Evolutionary conservation across 176 grass and related monocot species (phyloP).

Genomic region (Oryza coarctata): DNA sequence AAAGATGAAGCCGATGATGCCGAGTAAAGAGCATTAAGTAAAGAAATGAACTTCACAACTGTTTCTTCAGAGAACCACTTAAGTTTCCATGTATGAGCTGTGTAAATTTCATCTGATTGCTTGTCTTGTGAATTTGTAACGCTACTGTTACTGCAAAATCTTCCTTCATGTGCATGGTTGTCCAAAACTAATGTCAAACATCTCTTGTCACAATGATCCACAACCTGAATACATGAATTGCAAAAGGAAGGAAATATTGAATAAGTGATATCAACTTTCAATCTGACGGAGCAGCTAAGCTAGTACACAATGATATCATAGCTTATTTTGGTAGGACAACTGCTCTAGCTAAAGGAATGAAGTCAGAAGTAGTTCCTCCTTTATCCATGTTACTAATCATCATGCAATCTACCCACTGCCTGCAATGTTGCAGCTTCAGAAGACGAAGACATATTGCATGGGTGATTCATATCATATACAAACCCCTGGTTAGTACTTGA

Average conservation of each 20-base stretch:
- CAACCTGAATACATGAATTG: constrained; percentile 53
- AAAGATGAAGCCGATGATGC: constrained; percentile 48
- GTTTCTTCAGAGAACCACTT: constrained; percentile 77
- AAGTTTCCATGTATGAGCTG: constrained; percentile 64
- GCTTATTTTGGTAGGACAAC: not conserved
- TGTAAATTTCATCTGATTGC: constrained; percentile 38
- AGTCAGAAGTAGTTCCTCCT: not conserved
- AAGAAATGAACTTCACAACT: constrained; percentile 73
- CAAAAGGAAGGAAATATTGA: constrained; percentile 8
- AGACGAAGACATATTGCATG: not conserved
- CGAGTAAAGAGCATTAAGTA: constrained; percentile 68
- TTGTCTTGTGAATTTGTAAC: constrained; percentile 23
- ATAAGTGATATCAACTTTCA: not conserved
- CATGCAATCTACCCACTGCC: no score
- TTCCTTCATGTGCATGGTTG: constrained; percentile 28
- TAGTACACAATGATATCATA: not conserved
- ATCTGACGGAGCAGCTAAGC: not conserved
- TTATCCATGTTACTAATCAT: no score
- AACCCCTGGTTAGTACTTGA: not conserved
- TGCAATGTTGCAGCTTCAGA: no score
- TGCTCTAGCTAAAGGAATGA: not conserved
- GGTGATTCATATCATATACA: not conserved
- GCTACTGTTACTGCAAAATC: not conserved
- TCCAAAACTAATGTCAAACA: constrained; percentile 64
- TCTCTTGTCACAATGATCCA: constrained; percentile 48